These are phyloP conservation scores for Hypholoma fasciculare DNA, from an alignment of 768 basidiomycete species.

Conservation along the genomic window DNA sequence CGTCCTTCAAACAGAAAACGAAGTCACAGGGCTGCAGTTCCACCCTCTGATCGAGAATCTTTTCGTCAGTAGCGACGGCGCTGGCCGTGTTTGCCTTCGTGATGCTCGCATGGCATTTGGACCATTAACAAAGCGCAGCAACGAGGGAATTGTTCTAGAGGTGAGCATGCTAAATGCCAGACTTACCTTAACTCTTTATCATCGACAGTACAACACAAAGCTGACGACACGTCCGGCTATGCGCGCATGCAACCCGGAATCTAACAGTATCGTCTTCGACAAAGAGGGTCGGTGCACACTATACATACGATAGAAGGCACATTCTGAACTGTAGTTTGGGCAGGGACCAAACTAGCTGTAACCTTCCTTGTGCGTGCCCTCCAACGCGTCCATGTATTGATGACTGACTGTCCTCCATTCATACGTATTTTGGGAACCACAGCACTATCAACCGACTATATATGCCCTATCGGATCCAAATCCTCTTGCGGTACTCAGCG, in stretches of 20 bases:
- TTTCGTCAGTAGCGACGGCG: slow-evolving; percentile 64
- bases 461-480: slow-evolving; percentile 66
- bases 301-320: not conserved
- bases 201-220: slow-evolving; percentile 39
- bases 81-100: slow-evolving; percentile 63
- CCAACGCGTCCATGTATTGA: not conserved
- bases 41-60: slow-evolving; percentile 70
- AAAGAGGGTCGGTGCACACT: slow-evolving; percentile 51
- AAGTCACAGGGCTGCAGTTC: slow-evolving; percentile 65
- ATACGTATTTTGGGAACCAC: not conserved
- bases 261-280: slow-evolving; percentile 70
- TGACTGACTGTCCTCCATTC: not conserved
- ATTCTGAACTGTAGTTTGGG: not conserved
- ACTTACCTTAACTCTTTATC: not conserved
- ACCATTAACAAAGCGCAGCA: slow-evolving; percentile 38
- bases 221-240: slow-evolving; percentile 38
- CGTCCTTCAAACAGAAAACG: slow-evolving; percentile 49
- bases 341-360: slow-evolving; percentile 65
- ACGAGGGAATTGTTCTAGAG: slow-evolving; percentile 55
- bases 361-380: slow-evolving; percentile 58
- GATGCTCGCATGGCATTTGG: slow-evolving; percentile 79
- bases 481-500: slow-evolving; percentile 71
- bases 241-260: slow-evolving; percentile 59
- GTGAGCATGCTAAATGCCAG: slow-evolving; percentile 29
- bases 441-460: slow-evolving; percentile 74